Base-by-base conservation (phyloP, 768 basidiomycete species). In the Xerocomellus dryophilus region DNA sequence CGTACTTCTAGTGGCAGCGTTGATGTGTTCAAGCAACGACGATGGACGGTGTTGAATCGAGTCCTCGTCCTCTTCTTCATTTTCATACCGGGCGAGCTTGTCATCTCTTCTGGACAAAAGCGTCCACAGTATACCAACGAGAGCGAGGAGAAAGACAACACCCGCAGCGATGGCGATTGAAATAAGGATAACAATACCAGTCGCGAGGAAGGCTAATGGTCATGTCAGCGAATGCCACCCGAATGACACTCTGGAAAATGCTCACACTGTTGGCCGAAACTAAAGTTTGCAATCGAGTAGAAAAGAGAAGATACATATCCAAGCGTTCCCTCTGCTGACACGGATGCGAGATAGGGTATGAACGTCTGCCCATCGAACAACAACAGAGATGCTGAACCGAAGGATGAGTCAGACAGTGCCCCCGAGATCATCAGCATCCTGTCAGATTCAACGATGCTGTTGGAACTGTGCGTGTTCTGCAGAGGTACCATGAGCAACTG, bases 121-220 rank as follows among this genome's bases (percentile, higher is more conserved):
- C 3, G 92, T 87, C 90, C 93, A 91, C 35, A 96, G 72, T 50
- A 96, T 88, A 46, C 92, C 92, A 51, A 93, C 76, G 39, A 96
- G 75, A 15, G 88, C 87, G 31, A 94, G 77, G 1, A 95, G 76
- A 80, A 94, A 95, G 35, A 95, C 88, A 20, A 98, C 83, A 17
- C 96, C 97, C 15, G 94, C 93, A 10, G 91, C 86, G 60, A 98
- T 97, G 23, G 97, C 97, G 58, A 99, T 97, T 2, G 94, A 95
- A 61, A 99, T 94, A 41, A 99, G 80, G 60, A 98, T 98, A 50
- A 99, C 93, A 35, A 98, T 80, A 2, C 96, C 97, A 21, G 84
- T 82, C 0, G 95, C 92, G 51, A 99, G 81, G 78, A 93, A 90
- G 63, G 86, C 93, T 92, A 60, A 9, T 61, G 34, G 29, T 41